Evolutionary conservation across 2,329 filamentous ascomycete genomes (phyloP).

Genomic region (Botrytis fabae): DNA sequence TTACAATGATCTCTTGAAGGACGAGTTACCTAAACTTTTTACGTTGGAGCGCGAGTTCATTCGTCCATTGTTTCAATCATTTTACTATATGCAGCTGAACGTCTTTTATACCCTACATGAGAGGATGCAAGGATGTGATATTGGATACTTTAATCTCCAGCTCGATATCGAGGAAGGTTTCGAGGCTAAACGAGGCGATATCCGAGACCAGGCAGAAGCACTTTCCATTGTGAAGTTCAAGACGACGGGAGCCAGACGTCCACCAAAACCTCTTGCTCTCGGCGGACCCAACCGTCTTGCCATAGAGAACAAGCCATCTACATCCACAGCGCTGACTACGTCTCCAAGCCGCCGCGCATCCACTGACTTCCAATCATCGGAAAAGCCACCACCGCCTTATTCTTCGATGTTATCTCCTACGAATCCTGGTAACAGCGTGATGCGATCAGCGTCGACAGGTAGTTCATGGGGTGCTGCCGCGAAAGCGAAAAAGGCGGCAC

Average conservation of each 20-base stretch:
- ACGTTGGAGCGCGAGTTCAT: conserved; percentile 90
- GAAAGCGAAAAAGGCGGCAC: conserved; percentile 68
- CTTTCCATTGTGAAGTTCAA: conserved; percentile 89
- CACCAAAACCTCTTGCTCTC: conserved; percentile 34
- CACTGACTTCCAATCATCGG: conserved; percentile 46
- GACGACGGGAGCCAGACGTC: conserved; percentile 69
- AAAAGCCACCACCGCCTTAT: conserved; percentile 72
- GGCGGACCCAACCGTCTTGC: conserved; percentile 30
- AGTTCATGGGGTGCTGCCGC: conserved; percentile 51
- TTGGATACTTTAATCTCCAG: conserved; percentile 94
- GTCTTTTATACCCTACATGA: conserved; percentile 98
- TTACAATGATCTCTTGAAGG: conserved; percentile 96
- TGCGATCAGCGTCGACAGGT: conserved; percentile 45
- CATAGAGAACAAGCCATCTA: conserved; percentile 23
- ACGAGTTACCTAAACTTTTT: conserved; percentile 92
- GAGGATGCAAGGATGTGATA: conserved; percentile 95
- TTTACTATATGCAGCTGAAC: conserved; percentile 99
- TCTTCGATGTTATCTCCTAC: conserved; percentile 42
- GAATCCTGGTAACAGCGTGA: conserved; percentile 39
- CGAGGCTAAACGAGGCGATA: conserved; percentile 81
- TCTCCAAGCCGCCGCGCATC: conserved; percentile 43
- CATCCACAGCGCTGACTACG: conserved; percentile 35
- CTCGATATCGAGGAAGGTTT: conserved; percentile 91
- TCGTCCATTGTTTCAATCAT: conserved; percentile 93
- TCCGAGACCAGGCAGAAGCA: conserved; percentile 80